Evolutionary conservation across 208 protist genomes (phyloP).

Genomic region (Phytomonas sp.): DNA sequence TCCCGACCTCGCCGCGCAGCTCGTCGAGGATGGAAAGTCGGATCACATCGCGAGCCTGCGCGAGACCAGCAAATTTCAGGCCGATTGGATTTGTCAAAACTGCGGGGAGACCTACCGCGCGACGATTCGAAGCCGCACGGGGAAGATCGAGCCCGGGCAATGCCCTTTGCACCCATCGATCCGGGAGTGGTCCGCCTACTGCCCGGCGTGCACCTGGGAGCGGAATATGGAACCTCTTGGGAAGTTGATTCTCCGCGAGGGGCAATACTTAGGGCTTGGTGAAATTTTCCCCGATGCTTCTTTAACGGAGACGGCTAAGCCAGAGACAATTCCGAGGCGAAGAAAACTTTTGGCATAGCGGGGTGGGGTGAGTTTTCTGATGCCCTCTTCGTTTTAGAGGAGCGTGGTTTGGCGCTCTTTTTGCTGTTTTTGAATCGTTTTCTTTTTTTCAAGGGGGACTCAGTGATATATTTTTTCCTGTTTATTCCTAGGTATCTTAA

Average conservation of each 20-base stretch:
- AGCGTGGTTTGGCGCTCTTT: neutral
- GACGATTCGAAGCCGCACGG: constrained; percentile 68
- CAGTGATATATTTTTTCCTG: neutral
- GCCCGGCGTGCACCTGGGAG: constrained; percentile 55
- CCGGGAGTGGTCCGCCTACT: constrained; percentile 40
- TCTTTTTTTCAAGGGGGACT: neutral
- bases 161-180: constrained; percentile 46
- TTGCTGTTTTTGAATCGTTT: constrained; percentile 1
- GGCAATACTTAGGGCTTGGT: constrained; percentile 59
- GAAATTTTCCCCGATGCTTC: constrained; percentile 3
- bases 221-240: constrained; percentile 42
- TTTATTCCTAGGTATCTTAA: neutral
- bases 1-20: constrained; percentile 38
- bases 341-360: constrained; percentile 38
- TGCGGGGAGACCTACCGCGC: constrained; percentile 56
- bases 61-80: constrained; percentile 62
- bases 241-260: constrained; percentile 22
- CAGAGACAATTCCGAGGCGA: constrained; percentile 31
- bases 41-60: constrained; percentile 52
- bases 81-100: constrained; percentile 58
- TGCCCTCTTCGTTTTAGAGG: neutral
- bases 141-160: constrained; percentile 53
- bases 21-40: constrained; percentile 22
- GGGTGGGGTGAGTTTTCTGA: neutral
- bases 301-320: constrained; percentile 6